A percentile compares a stretch with the other conserved stretches of the same genome.
phyloP scores from a whole-genome alignment of 768 basidiomycete species.

The Tricholomella constricta region DNA sequence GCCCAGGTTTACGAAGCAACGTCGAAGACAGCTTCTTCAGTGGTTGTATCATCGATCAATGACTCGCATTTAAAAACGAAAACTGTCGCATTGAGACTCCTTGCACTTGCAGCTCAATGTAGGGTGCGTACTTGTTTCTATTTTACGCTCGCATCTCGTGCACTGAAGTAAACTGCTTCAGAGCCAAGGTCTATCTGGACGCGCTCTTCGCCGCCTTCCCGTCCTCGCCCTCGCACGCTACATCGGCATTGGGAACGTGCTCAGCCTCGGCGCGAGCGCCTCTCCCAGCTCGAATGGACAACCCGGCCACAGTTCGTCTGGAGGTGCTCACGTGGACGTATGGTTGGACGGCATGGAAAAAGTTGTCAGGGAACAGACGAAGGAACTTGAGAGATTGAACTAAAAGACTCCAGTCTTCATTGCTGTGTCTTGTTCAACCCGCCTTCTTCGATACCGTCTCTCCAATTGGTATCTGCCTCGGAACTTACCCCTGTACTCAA shows the following conservation, averaged over 20 bases:
- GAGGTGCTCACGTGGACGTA: conserved; percentile 50
- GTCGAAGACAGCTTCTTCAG: conserved; percentile 26
- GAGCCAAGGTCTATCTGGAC: conserved; percentile 87
- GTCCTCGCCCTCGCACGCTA: conserved; percentile 89
- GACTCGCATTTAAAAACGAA: conserved; percentile 53
- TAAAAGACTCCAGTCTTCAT: conserved; percentile 16
- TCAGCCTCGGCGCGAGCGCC: conserved; percentile 1
- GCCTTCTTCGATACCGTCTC: neutral
- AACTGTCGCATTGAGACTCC: conserved; percentile 56
- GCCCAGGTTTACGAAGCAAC: conserved; percentile 58
- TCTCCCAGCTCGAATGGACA: conserved; percentile 12
- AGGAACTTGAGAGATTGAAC: conserved; percentile 51
- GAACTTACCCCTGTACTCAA: neutral
- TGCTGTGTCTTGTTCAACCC: neutral
- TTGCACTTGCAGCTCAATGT: conserved; percentile 75
- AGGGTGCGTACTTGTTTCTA: conserved; percentile 53
- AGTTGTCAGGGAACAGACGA: conserved; percentile 61
- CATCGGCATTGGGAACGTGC: conserved; percentile 56
- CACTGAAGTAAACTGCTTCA: conserved; percentile 27
- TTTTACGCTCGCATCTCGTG: conserved; percentile 4
- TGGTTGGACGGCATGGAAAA: conserved; percentile 89
- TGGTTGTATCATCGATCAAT: conserved; percentile 5
- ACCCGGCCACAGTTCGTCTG: neutral
- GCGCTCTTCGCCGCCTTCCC: conserved; percentile 89
- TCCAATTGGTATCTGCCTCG: neutral